These are phyloP conservation scores for Cadophora luteo-olivacea DNA, from an alignment of 2,329 filamentous ascomycete species.

Conservation along the genomic window DNA sequence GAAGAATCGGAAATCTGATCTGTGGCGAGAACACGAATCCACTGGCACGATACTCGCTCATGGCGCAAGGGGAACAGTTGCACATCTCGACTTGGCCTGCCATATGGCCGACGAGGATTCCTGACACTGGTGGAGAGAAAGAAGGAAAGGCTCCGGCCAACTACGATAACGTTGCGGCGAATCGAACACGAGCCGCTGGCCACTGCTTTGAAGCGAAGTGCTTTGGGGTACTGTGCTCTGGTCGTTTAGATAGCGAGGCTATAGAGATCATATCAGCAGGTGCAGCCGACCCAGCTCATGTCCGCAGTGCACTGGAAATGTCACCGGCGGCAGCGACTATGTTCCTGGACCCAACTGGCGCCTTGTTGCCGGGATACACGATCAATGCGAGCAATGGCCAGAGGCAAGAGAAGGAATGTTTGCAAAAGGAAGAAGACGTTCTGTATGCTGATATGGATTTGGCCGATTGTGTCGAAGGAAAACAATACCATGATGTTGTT, in stretches of 20 bases:
- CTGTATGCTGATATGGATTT: no score
- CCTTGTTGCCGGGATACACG: no score
- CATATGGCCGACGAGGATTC: slow-evolving; percentile 56
- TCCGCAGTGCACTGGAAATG: no score
- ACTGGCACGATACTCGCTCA: slow-evolving; percentile 57
- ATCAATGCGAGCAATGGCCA: no score
- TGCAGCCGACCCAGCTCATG: no score
- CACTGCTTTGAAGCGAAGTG: slow-evolving; percentile 65
- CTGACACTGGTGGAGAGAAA: neutral
- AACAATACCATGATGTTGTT: no score
- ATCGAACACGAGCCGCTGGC: slow-evolving; percentile 56
- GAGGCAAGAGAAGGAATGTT: no score
- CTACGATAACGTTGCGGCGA: slow-evolving; percentile 61
- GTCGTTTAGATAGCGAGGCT: slow-evolving; percentile 25
- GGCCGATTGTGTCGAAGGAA: no score
- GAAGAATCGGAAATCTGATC: slow-evolving; percentile 57
- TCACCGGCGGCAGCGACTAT: no score
- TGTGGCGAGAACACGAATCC: slow-evolving; percentile 66
- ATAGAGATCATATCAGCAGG: neutral
- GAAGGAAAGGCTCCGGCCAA: slow-evolving; percentile 40
- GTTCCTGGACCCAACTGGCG: no score
- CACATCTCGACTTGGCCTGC: slow-evolving; percentile 63
- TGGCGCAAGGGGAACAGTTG: slow-evolving; percentile 61
- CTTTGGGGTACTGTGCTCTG: slow-evolving; percentile 58
- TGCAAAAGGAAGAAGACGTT: no score